Evolutionary conservation across 805 yeast genomes (phyloP).

Genomic region (Ogataea nonfermentans): DNA sequence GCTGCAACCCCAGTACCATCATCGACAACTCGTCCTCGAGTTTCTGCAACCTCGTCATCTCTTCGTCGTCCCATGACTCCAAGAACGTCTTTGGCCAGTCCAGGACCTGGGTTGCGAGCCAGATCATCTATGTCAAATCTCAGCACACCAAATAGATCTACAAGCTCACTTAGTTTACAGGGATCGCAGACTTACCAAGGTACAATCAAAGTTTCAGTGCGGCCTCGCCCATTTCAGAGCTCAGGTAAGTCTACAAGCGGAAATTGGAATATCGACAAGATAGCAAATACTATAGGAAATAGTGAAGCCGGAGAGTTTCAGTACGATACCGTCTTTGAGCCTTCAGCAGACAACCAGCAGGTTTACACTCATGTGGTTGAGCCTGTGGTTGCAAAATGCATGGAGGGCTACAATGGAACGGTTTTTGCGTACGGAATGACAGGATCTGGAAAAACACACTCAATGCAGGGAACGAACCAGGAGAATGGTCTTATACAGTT

Average conservation of each 20-base stretch:
- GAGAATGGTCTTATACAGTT: constrained; percentile 73
- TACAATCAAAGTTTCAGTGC: constrained; percentile 68
- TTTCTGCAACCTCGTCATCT: constrained; percentile 20
- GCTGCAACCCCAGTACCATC: constrained; percentile 18
- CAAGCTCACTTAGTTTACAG: constrained; percentile 21
- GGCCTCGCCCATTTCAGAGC: constrained; percentile 63
- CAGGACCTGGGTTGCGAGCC: constrained; percentile 16
- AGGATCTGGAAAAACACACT: constrained; percentile 86
- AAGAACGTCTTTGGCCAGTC: constrained; percentile 8
- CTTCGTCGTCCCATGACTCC: constrained; percentile 22
- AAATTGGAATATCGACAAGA: constrained; percentile 47
- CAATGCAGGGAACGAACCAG: constrained; percentile 69
- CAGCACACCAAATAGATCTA: constrained; percentile 23
- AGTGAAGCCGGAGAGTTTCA: constrained; percentile 60
- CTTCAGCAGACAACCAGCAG: constrained; percentile 48
- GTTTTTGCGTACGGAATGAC: constrained; percentile 95
- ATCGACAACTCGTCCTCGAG: constrained; percentile 18
- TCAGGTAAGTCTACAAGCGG: constrained; percentile 12
- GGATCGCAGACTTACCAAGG: constrained; percentile 50
- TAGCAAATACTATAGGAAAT: constrained; percentile 41
- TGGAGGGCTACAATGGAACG: constrained; percentile 81
- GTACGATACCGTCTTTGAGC: constrained; percentile 78
- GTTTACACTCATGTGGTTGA: constrained; percentile 60
- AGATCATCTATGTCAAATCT: constrained; percentile 22
- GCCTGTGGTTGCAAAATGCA: constrained; percentile 51